Evolutionary conservation across 2,329 filamentous ascomycete species (phyloP), one percentile per base, ranked within the genome.

Genomic region (Trichophyton mentagrophytes): DNA sequence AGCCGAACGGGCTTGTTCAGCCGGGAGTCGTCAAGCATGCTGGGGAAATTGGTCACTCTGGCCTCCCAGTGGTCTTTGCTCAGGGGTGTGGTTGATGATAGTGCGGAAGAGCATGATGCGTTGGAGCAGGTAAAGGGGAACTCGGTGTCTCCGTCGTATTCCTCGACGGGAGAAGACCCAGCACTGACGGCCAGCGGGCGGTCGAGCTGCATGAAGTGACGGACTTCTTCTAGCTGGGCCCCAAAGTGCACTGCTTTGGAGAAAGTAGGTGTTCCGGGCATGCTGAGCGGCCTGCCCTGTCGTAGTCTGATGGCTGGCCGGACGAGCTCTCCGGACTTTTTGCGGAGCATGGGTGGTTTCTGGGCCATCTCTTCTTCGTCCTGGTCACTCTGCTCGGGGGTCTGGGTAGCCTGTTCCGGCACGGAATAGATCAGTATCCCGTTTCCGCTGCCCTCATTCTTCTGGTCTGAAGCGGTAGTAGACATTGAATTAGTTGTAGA

Each of bases 181-280:
- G 91, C 91, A 72, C 92, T 97, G 71, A 99, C 93, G 57, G 93
- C 93, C n/a, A 95, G 85, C 1, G 93, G 93, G 61, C 89, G 85
- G 70, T 99, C 93, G 5, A 96, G 86, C 71, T 96, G 90, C 22
- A 96, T 79, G 73, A 99, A 99, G 72, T 97, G 93, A 36, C 93
- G 85, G 44, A 97, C 92, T 68, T 97, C 92, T 75, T 97, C 93
- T 44, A 97, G 84, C 70, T 96, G 89, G 27, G 92, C 89, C 74
- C 97, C 93, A 71, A 99, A 99, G 74, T 99, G 93, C n/a, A 99
- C 93, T 11, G 89, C 90, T 74, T 99, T 99, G 66, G 87, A 88
- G 71, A 92, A 97, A 7, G 92, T 93, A 0, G 93, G 93, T 0
- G 93, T 99, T 60, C 93, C 93, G 7, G 93, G 93, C 89, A 97